These are phyloP conservation scores for Suillus clintonianus DNA, from an alignment of 768 basidiomycete species.

Conservation along the genomic window DNA sequence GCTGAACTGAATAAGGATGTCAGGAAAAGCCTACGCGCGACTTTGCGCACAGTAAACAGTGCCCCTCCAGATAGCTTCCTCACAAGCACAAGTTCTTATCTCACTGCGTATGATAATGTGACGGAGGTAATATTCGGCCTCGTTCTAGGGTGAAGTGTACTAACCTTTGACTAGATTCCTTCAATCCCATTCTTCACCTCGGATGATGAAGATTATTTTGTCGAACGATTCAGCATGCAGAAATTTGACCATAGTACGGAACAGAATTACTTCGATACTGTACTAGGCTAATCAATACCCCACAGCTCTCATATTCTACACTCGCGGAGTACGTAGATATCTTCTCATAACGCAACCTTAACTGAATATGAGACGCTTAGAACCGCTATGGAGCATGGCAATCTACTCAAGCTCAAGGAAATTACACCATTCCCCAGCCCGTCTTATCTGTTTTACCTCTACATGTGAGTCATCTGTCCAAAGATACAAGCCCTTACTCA, in stretches of 20 bases:
- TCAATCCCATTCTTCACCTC: constrained; percentile 59
- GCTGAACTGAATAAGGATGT: constrained; percentile 58
- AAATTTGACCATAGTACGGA: constrained; percentile 62
- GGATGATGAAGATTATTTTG: constrained; percentile 71
- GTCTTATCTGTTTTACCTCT: constrained; percentile 43
- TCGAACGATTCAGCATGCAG: constrained; percentile 58
- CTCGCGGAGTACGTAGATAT: constrained; percentile 42
- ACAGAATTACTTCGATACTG: neutral
- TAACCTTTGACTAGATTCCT: constrained; percentile 45
- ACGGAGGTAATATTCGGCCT: constrained; percentile 37
- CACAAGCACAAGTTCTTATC: constrained; percentile 47
- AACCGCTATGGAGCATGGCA: constrained; percentile 41
- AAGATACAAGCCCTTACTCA: neutral
- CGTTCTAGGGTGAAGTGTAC: constrained; percentile 1
- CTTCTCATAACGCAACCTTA: neutral
- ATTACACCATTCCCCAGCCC: constrained; percentile 45
- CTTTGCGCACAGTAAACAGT: constrained; percentile 51
- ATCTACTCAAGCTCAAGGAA: constrained; percentile 40
- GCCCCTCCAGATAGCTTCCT: constrained; percentile 61
- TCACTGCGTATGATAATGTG: constrained; percentile 52
- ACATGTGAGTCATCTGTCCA: constrained; percentile 24
- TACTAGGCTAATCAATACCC: neutral
- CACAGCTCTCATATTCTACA: constrained; percentile 68
- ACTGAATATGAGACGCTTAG: constrained; percentile 21
- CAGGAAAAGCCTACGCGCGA: constrained; percentile 57